Evolutionary conservation across 1,284 basidiomycete species (phyloP).

Genomic region (Mycena sp.): DNA sequence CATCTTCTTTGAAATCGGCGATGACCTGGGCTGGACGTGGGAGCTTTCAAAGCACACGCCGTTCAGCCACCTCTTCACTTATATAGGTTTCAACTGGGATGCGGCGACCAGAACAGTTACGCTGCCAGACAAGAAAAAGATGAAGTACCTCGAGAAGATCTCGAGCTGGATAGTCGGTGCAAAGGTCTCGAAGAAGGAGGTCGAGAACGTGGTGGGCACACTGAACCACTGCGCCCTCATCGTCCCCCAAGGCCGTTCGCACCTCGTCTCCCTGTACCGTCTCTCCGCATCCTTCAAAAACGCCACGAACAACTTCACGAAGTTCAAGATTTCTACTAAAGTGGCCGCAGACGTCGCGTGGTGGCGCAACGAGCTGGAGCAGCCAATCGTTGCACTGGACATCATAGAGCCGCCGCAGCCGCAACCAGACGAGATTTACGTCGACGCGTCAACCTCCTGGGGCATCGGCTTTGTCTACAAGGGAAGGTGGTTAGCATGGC

Average conservation of each 20-base stretch:
- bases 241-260: constrained; percentile 38
- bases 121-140: constrained; percentile 32
- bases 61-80: constrained; percentile 25
- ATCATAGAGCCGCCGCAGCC: constrained; percentile 14
- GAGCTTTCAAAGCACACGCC: neutral
- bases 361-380: constrained; percentile 28
- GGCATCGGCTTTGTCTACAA: constrained; percentile 6
- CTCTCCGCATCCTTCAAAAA: constrained; percentile 36
- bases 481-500: constrained; percentile 14
- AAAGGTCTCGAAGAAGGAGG: constrained; percentile 26
- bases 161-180: constrained; percentile 17
- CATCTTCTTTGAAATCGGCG: constrained; percentile 3
- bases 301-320: neutral
- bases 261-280: constrained; percentile 38
- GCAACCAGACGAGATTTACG: constrained; percentile 30
- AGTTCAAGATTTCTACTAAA: constrained; percentile 31
- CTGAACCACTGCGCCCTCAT: constrained; percentile 47
- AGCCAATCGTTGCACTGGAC: constrained; percentile 18
- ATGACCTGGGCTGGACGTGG: constrained; percentile 14
- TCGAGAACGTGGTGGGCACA: constrained; percentile 42
- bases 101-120: constrained; percentile 27
- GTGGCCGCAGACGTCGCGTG: constrained; percentile 48
- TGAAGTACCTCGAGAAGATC: constrained; percentile 33
- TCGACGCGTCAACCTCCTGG: constrained; percentile 21
- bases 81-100: constrained; percentile 40